These are phyloP conservation scores for Paraconiothyrium brasiliense DNA, from an alignment of 2,329 filamentous ascomycete genomes.

Conservation along the genomic window DNA sequence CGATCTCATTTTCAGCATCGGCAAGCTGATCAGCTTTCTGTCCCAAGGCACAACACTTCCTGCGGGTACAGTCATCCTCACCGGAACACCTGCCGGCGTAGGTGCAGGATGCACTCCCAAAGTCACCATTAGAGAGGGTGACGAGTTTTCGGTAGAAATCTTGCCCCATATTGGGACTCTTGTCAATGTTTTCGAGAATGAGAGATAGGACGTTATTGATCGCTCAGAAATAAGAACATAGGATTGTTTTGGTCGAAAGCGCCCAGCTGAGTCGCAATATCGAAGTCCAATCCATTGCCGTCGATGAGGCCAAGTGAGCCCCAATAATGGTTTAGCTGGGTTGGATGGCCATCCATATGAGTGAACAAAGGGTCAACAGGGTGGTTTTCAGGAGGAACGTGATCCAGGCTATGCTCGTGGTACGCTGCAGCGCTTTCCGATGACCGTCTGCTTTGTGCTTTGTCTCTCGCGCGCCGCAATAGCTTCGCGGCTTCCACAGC, in stretches of 20 bases:
- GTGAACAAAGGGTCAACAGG: background rate
- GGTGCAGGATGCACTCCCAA: background rate
- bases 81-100: slow-evolving; percentile 48
- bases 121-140: slow-evolving; percentile 1
- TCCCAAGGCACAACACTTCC: slow-evolving; percentile 51
- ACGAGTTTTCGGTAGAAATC: slow-evolving; percentile 1
- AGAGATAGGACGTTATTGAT: background rate
- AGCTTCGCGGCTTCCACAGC: slow-evolving; percentile 49
- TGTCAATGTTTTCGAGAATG: slow-evolving; percentile 2
- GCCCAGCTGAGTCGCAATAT: slow-evolving; percentile 7
- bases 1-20: slow-evolving; percentile 51
- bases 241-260: slow-evolving; percentile 11
- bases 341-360: background rate
- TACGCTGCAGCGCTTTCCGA: background rate
- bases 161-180: slow-evolving; percentile 2
- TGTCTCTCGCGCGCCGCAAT: slow-evolving; percentile 19
- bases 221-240: slow-evolving; percentile 6
- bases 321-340: slow-evolving; percentile 12
- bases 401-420: background rate
- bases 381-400: background rate
- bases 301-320: slow-evolving; percentile 4
- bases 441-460: slow-evolving; percentile 9
- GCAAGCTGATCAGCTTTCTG: slow-evolving; percentile 53
- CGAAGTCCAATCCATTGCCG: slow-evolving; percentile 7
- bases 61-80: slow-evolving; percentile 56